Percentiles rank a stretch among this genome's conserved stretches.
These are phyloP conservation scores for Guyanaporus albipodus DNA, from an alignment of 768 basidiomycete genomes.

Conservation along the genomic window DNA sequence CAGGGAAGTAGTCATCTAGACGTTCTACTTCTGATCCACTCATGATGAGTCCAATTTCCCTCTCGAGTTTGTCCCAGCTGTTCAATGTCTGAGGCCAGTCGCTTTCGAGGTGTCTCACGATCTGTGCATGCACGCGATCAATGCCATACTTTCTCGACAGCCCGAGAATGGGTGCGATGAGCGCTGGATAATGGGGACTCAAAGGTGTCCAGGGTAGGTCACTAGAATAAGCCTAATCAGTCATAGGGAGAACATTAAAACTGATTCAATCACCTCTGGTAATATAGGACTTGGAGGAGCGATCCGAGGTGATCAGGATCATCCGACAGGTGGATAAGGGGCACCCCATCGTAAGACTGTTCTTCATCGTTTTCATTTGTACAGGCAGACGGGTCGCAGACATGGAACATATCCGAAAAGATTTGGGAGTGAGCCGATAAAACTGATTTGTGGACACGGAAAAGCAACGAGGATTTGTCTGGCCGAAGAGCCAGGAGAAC, in stretches of 20 bases:
- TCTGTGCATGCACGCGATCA: slow-evolving; percentile 4
- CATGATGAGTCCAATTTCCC: neutral
- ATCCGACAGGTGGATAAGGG: slow-evolving; percentile 7
- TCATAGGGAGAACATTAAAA: neutral
- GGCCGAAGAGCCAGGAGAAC: neutral
- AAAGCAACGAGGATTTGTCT: slow-evolving; percentile 1
- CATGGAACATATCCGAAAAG: slow-evolving; percentile 7
- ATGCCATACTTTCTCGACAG: slow-evolving; percentile 12
- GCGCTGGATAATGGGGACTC: neutral
- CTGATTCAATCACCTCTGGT: slow-evolving; percentile 3
- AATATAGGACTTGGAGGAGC: slow-evolving; percentile 10
- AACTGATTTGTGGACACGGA: slow-evolving; percentile 14
- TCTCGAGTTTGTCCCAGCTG: slow-evolving; percentile 12
- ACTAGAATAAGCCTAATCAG: neutral
- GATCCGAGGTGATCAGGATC: slow-evolving; percentile 7
- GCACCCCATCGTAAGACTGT: slow-evolving; percentile 1
- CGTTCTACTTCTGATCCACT: too few relatives aligned
- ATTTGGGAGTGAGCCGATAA: slow-evolving; percentile 8
- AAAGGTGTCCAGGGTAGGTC: slow-evolving; percentile 4
- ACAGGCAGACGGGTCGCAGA: neutral
- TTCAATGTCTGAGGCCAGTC: slow-evolving; percentile 13
- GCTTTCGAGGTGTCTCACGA: slow-evolving; percentile 1
- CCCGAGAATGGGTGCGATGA: slow-evolving; percentile 6
- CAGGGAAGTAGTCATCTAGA: slow-evolving; percentile 10
- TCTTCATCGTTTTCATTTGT: neutral